Evolutionary conservation across 257 asterid species (phyloP), one percentile per base, ranked within the genome.

Genomic region (Ballota nigra): DNA sequence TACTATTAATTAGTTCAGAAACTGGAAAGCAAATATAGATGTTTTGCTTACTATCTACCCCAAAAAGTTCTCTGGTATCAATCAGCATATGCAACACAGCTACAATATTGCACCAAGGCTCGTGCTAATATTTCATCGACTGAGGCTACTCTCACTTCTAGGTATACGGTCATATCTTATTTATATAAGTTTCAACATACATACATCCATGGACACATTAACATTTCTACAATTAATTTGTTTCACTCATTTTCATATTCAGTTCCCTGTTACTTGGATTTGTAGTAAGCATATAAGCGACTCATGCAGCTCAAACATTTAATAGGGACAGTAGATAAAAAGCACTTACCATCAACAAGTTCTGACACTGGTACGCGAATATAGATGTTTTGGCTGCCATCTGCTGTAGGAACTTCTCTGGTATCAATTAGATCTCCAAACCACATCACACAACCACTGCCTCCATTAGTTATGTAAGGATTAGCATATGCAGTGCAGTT

Each of bases 291-390:
- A 0, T 8, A 12, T 38, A 38, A 38, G 43, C 2, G 43, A 36
- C 43, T 38, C 13, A 8, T 38, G 45, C 45, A 10, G 13, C 45
- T 38, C 45, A 8, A 38, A 38, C 12, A 38, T 38, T 1, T 38
- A 38, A 45, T 15, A 45, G 4, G 18, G 15, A n/a, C 52, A 45
- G 15, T 15, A 13, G 53, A 0, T 45, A 15, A 6, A 15, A 45
- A 15, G 4, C 19, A 5, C 53, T 45, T 45, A 45, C 53, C 6
- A 45, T 45, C 19, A n/a, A 45, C 67, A 11, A 73, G 24, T 65
- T 73, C 78, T 12, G 67, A 38, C 55, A 9, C 26, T 5, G 67
- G 60, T 23, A 73, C 9, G 6, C 78, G 67, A 7, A 73, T 18
- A 40, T 66, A 45, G 20, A 45, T 26, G 26, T 19, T 66, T 16